phyloP scores from a whole-genome alignment of 805 yeast genomes.

The Schwanniomyces vanrijiae region DNA sequence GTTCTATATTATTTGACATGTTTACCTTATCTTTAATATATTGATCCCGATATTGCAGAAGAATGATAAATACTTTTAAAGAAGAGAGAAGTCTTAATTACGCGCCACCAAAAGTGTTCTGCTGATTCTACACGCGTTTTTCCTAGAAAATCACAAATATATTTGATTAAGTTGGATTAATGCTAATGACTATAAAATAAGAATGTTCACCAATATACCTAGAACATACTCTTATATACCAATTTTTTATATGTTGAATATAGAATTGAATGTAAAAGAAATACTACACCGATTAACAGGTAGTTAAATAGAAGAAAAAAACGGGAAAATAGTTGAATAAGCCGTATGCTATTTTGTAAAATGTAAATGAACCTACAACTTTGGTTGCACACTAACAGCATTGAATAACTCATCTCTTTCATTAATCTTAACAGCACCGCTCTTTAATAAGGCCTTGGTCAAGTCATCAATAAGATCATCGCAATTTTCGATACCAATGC shows the following conservation, averaged over 20 bases:
- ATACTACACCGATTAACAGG: neutral
- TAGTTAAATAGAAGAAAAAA: neutral
- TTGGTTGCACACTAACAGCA: conserved; percentile 33
- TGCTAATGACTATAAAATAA: conserved; percentile 1
- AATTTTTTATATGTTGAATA: conserved; percentile 3
- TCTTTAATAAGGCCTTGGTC: conserved; percentile 62
- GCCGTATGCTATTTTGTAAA: neutral
- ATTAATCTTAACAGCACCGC: conserved; percentile 55
- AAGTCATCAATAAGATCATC: conserved; percentile 83
- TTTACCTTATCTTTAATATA: neutral
- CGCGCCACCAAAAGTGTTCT: conserved; percentile 8
- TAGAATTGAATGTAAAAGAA: conserved; percentile 1
- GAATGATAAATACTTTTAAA: neutral
- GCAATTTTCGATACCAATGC: conserved; percentile 86
- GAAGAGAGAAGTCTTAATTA: conserved; percentile 2
- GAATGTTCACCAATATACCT: neutral
- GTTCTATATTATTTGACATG: conserved; percentile 12
- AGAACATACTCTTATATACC: neutral
- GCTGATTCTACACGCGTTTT: neutral
- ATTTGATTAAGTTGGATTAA: neutral
- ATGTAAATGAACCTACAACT: conserved; percentile 12
- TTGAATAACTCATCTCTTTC: conserved; percentile 41
- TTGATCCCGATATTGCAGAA: neutral
- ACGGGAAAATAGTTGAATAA: neutral
- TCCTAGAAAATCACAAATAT: neutral